Evolutionary conservation across 805 yeast species (phyloP), one percentile per base, ranked within the genome.

Genomic region (Schwanniomyces sp.): DNA sequence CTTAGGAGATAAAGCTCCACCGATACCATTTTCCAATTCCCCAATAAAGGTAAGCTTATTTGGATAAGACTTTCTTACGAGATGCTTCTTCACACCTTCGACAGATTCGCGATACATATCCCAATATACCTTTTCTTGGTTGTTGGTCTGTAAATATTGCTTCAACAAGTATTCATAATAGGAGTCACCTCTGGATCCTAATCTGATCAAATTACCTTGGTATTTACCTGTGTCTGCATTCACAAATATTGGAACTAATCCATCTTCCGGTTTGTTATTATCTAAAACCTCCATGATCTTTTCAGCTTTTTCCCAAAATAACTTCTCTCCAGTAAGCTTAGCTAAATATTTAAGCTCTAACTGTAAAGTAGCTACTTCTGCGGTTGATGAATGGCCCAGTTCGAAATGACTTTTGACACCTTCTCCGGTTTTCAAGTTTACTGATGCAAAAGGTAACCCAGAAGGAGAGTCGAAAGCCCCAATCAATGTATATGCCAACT

Each of bases 171-270:
- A 90, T 68, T 91, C 97, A 61, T 91, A 91, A 63, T 91, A 91
- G 0, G 96, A 88, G 66, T 91, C 97, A 41, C 96, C 97, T 55
- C 97, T 76, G 0, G 96, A 86, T 0, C 97, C 97, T 47, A 91
- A 70, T 52, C 97, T 78, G 51, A 92, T 88, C 45, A 79, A 66
- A 1, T 62, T 57, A 0, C 90, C 90, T 49, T 73, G 79, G 63
- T 80, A 90, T 51, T 73, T 70, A 5, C 94, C 97, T 0, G 85
- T 78, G 37, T 82, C 85, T 7, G 96, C 94, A 32, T 80, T 72
- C 32, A 91, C 82, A 59, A 74, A 87, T 40, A 90, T 88, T 2
- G 97, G 96, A 3, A 81, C 96, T 37, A 91, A 74, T 0, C 96
- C 97, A 57, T 83, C 90, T 44, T 63, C 56, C 7, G 88, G 85